These are phyloP conservation scores for Mallotus japonicus DNA, from an alignment of 441 rosid genomes.

Conservation along the genomic window DNA sequence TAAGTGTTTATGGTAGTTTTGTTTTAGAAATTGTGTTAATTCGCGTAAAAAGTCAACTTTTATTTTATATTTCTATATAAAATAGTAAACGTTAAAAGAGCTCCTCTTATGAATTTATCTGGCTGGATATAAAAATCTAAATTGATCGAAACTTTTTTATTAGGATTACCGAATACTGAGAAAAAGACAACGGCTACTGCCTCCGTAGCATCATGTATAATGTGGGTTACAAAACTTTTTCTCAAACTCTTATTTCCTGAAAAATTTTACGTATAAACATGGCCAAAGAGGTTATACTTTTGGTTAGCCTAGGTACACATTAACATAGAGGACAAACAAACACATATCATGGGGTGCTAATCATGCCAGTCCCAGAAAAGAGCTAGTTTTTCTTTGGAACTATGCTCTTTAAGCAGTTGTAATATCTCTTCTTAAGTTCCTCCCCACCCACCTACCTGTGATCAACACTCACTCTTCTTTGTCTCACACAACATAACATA, in stretches of 20 bases:
- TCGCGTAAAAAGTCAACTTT: no score
- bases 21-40: no score
- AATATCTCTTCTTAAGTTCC: conserved; percentile 30
- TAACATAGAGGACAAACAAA: conserved; percentile 22
- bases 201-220: not conserved
- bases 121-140: no score
- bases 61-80: no score
- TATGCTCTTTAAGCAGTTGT: conserved; percentile 22
- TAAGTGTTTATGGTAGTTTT: no score
- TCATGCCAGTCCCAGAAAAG: conserved; percentile 34
- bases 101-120: no score
- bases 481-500: not conserved
- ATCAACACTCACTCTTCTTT: conserved; percentile 24
- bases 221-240: not conserved
- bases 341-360: conserved; percentile 15
- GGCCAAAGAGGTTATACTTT: conserved; percentile 18
- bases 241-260: conserved; percentile 7
- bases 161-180: no score
- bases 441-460: conserved; percentile 31
- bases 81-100: no score
- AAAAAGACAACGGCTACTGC: conserved; percentile 3
- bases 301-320: conserved; percentile 23
- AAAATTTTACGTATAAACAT: conserved; percentile 1
- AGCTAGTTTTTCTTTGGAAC: conserved; percentile 33
- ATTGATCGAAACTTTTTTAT: no score